These are phyloP conservation scores for Trypanosoma conorhini DNA, from an alignment of 208 protist species.

Conservation along the genomic window DNA sequence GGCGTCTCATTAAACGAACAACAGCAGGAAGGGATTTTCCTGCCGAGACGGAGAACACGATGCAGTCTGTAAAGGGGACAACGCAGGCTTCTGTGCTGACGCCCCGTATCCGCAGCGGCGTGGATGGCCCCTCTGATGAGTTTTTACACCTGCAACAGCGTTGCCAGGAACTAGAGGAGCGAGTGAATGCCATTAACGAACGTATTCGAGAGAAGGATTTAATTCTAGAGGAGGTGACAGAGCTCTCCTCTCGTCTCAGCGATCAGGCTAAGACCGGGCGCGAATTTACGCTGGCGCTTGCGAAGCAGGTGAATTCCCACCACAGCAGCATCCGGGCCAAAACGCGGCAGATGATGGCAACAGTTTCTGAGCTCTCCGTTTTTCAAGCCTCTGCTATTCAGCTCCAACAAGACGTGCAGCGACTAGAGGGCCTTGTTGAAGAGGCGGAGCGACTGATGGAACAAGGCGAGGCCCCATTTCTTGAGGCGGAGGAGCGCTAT, in stretches of 20 bases:
- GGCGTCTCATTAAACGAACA: conserved; percentile 49
- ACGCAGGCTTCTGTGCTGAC: not conserved
- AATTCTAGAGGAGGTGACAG: conserved; percentile 94
- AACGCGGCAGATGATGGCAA: conserved; percentile 96
- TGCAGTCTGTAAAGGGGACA: not conserved
- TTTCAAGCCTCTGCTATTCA: conserved; percentile 92
- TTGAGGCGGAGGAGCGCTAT: conserved; percentile 78
- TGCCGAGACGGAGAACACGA: not conserved
- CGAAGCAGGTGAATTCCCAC: conserved; percentile 93
- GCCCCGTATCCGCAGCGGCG: conserved; percentile 1
- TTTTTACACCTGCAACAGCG: conserved; percentile 88
- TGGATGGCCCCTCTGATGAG: conserved; percentile 60
- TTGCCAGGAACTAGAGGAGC: conserved; percentile 90
- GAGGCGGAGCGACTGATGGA: conserved; percentile 80
- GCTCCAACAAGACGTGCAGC: conserved; percentile 87
- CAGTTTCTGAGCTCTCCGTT: conserved; percentile 96
- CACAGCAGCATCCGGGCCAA: conserved; percentile 87
- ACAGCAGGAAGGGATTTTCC: conserved; percentile 12
- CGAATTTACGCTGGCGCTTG: conserved; percentile 92
- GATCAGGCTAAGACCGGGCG: conserved; percentile 82
- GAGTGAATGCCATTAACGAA: conserved; percentile 91
- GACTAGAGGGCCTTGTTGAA: conserved; percentile 69
- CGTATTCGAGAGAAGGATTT: conserved; percentile 97
- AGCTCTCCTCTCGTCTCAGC: conserved; percentile 86
- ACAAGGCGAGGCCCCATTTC: conserved; percentile 80